These are phyloP conservation scores for Yamadazyma pseudoaaseri DNA, from an alignment of 1,139 yeast species.

Conservation along the genomic window DNA sequence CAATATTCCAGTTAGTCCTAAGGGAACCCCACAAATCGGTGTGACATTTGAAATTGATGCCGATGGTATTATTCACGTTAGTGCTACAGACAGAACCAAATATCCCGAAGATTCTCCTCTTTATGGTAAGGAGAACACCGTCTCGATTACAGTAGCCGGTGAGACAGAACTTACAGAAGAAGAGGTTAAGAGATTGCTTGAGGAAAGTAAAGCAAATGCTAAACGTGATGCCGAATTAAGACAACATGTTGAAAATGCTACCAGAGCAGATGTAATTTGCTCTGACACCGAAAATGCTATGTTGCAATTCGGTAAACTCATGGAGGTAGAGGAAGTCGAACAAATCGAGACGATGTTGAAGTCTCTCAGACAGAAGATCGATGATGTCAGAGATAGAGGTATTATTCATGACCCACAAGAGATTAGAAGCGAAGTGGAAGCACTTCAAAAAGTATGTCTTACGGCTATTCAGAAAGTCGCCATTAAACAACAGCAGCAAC, in stretches of 20 bases:
- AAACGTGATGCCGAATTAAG: slow-evolving; percentile 42
- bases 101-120: slow-evolving; percentile 32
- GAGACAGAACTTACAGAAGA: slow-evolving; percentile 66
- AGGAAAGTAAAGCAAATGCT: slow-evolving; percentile 46
- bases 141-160: slow-evolving; percentile 68
- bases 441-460: slow-evolving; percentile 50
- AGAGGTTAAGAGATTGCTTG: slow-evolving; percentile 57
- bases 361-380: slow-evolving; percentile 42
- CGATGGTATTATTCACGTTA: slow-evolving; percentile 76
- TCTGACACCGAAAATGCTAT: slow-evolving; percentile 56
- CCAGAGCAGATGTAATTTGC: slow-evolving; percentile 55
- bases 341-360: slow-evolving; percentile 28
- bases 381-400: slow-evolving; percentile 40
- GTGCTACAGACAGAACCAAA: slow-evolving; percentile 66
- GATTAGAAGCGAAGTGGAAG: slow-evolving; percentile 46
- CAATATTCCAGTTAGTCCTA: slow-evolving; percentile 70
- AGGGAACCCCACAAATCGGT: slow-evolving; percentile 73
- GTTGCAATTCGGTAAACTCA: slow-evolving; percentile 39
- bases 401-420: slow-evolving; percentile 33
- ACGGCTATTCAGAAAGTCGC: slow-evolving; percentile 55
- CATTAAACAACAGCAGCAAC: slow-evolving; percentile 30
- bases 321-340: slow-evolving; percentile 37
- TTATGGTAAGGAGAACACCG: slow-evolving; percentile 33
- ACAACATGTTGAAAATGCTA: slow-evolving; percentile 46
- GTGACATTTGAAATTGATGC: slow-evolving; percentile 78